Conservation (phyloP, 441 rosid species). For the Euphorbia corollata region DNA sequence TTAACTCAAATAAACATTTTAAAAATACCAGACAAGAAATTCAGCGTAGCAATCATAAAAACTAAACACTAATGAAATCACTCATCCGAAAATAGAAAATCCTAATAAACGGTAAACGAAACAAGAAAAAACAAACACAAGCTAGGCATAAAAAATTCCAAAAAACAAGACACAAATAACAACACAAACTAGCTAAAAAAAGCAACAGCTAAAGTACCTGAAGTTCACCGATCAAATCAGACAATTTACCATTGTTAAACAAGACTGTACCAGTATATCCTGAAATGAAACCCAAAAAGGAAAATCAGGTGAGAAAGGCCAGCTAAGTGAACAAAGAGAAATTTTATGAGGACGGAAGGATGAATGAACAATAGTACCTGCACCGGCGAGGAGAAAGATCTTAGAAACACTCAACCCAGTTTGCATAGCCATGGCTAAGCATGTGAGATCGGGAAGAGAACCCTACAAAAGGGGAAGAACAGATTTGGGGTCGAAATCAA, state of each 20-base stretch:
- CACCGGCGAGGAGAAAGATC: slow-evolving; percentile 67
- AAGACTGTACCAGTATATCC: slow-evolving; percentile 72
- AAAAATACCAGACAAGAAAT: not conserved
- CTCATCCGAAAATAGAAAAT: not conserved
- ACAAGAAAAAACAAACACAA: not conserved
- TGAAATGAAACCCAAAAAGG: slow-evolving; percentile 8
- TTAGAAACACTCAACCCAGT: slow-evolving; percentile 55
- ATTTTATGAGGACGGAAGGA: not conserved
- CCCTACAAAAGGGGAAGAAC: slow-evolving; percentile 15
- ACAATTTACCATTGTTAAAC: slow-evolving; percentile 65
- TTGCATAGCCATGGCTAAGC: slow-evolving; percentile 67
- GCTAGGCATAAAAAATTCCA: not conserved
- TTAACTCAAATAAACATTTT: not conserved
- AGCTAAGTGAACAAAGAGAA: not conserved
- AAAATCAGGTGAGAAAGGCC: slow-evolving; percentile 1
- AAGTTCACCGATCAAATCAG: slow-evolving; percentile 61
- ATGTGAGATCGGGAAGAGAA: slow-evolving; percentile 5
- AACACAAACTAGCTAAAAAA: not conserved
- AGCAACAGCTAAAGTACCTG: slow-evolving; percentile 37
- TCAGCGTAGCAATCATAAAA: not conserved
- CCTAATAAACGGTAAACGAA: not conserved
- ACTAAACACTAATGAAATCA: not conserved
- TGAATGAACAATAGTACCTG: slow-evolving; percentile 33
- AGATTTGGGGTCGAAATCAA: not conserved
- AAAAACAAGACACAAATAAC: not conserved